A percentile compares a stretch with the other conserved stretches of the same genome.
Conservation (phyloP, 805 yeast species). For the Kodamaea hsintzibuensis region DNA sequence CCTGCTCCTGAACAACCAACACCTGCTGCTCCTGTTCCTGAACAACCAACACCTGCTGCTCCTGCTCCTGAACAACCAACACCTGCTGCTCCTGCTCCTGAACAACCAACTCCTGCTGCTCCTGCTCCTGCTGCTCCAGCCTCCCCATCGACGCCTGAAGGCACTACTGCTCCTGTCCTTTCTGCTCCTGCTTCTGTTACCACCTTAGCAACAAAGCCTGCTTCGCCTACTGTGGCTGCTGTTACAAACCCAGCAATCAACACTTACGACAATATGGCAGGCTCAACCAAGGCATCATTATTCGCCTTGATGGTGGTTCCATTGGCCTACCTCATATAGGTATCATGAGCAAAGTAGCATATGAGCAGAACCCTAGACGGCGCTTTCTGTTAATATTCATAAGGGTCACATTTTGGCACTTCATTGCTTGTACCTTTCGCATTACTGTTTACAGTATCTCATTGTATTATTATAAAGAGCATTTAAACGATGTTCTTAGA, state of each 20-base stretch:
- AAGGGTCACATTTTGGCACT: neutral
- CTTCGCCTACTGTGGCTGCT: neutral
- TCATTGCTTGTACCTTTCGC: constrained; percentile 1
- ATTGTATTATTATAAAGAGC: neutral
- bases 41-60: constrained; percentile 11
- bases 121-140: constrained; percentile 10
- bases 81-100: constrained; percentile 8
- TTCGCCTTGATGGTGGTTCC: constrained; percentile 21
- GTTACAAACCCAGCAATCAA: constrained; percentile 8
- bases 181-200: constrained; percentile 4
- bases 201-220: neutral
- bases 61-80: constrained; percentile 4
- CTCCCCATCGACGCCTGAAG: constrained; percentile 12
- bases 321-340: constrained; percentile 25
- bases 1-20: constrained; percentile 12
- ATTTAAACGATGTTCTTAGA: neutral
- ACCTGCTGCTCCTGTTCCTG: constrained; percentile 10
- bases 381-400: neutral
- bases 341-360: neutral
- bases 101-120: constrained; percentile 3
- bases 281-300: constrained; percentile 18
- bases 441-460: neutral
- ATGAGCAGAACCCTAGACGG: neutral
- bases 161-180: constrained; percentile 2
- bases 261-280: constrained; percentile 16